Evolutionary conservation across 176 grass and related monocot species (phyloP).

Genomic region (Pontederia paniculata): DNA sequence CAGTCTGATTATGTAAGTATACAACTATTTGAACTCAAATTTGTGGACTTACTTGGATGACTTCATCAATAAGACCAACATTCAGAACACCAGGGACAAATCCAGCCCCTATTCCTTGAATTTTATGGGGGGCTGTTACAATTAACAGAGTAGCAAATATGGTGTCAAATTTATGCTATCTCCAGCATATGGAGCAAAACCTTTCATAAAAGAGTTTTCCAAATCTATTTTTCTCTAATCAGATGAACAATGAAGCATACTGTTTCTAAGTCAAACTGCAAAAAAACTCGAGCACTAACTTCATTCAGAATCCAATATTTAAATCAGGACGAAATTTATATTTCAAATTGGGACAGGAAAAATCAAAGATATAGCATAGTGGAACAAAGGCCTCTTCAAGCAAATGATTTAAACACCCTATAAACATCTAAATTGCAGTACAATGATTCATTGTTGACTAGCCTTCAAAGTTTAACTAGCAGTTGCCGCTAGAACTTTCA

Average conservation of each 20-base stretch:
- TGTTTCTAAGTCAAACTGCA: not conserved
- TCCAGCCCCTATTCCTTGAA: conserved; percentile 88
- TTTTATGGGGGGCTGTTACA: conserved; percentile 76
- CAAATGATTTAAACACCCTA: too few species aligned
- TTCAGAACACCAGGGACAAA: conserved; percentile 77
- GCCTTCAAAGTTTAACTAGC: too few species aligned
- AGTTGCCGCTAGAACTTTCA: too few species aligned
- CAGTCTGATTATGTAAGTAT: not conserved
- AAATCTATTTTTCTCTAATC: too few species aligned
- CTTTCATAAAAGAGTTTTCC: conserved; percentile 11
- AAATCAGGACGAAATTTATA: too few species aligned
- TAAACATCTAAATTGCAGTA: too few species aligned
- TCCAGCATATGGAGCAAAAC: conserved; percentile 8
- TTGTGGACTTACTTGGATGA: conserved; percentile 31
- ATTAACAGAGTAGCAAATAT: not conserved
- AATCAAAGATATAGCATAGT: too few species aligned
- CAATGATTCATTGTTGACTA: too few species aligned
- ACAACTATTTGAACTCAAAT: not conserved
- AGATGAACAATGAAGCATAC: not conserved
- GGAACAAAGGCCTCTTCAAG: too few species aligned
- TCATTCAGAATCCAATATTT: too few species aligned
- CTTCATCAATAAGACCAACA: conserved; percentile 64
- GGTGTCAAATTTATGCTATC: conserved; percentile 19
- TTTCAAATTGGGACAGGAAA: too few species aligned
- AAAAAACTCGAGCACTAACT: too few species aligned